phyloP scores from a whole-genome alignment of 306 rosid species.

The Ceratonia siliqua region DNA sequence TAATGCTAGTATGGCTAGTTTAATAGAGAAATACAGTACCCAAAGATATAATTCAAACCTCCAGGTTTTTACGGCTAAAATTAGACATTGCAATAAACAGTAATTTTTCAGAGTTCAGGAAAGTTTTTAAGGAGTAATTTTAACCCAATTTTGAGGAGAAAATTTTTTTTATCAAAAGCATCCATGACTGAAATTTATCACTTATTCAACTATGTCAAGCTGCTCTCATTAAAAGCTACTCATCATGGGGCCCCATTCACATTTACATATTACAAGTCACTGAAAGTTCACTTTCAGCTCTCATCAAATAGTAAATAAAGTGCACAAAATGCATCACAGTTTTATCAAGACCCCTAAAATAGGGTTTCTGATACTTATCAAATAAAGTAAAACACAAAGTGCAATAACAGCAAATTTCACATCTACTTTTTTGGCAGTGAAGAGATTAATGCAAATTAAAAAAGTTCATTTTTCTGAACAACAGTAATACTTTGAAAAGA shows the following conservation, averaged over 20 bases:
- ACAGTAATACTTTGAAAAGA: constrained; percentile 5
- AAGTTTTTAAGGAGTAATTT: neutral
- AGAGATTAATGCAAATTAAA: neutral
- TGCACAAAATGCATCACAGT: neutral
- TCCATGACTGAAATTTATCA: neutral
- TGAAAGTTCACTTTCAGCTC: neutral
- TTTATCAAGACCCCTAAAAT: neutral
- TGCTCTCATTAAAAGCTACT: neutral
- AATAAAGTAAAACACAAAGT: neutral
- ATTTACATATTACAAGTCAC: neutral
- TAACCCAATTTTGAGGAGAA: neutral
- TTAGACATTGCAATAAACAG: too few species aligned
- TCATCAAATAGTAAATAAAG: too few species aligned
- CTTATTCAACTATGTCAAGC: neutral
- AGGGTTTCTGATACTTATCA: neutral
- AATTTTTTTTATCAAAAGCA: neutral
- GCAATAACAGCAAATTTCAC: neutral
- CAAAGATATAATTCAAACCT: neutral
- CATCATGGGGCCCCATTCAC: neutral
- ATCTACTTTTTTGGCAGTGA: neutral
- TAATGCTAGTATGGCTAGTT: neutral
- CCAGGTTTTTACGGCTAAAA: neutral
- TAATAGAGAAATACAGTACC: constrained; percentile 14
- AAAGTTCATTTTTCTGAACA: neutral
- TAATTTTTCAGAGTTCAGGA: neutral